Evolutionary conservation across 768 basidiomycete genomes (phyloP), one percentile per base, ranked within the genome.

Genomic region (Phylloporus arenicola): DNA sequence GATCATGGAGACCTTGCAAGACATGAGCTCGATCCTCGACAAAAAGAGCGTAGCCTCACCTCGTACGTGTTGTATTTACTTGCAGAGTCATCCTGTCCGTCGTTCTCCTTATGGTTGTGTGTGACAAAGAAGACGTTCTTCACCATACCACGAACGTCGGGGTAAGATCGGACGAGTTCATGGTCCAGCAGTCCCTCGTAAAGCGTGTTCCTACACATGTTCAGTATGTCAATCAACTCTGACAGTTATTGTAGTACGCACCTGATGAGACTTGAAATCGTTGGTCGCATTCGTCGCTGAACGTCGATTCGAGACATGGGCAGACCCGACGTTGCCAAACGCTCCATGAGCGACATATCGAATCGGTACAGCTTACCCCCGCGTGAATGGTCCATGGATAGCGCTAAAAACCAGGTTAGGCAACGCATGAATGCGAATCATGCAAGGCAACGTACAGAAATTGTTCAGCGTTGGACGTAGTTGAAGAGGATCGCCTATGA

Each of bases 401-500:
- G 68, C 0, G 73, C 86, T 89, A 42, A 16, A 45, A 37, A 30
- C 22, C 19, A 11, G 39, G 43, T 57, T 14, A 56, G 35, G 8
- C 19, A 13, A 29, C 0, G n/a, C 8, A 16, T 1, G 6, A 30
- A 14, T 7, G 13, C 11, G 11, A 41, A 11, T 13, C 3, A 13
- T 3, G 17, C 9, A 10, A 16, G 2, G 12, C 16, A 11, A 63
- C 78, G 24, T 50, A 86, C 86, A 53, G 52, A 72, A 88, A 16
- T 79, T 85, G 30, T 80, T 79, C 40, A 88, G 52, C 0, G 75
- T 86, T 0, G 84, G 87, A 1, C 88, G 78, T 2, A 91, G 72
- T 65, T 90, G 88, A 2, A 78, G 71, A 6, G 88, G 88, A 54
- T 91, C 88, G 0, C 88, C 88, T n/a, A 90, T 88, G 38, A 83